Base-by-base conservation (phyloP, 768 basidiomycete genomes). In the Auriculariales sp. region DNA sequence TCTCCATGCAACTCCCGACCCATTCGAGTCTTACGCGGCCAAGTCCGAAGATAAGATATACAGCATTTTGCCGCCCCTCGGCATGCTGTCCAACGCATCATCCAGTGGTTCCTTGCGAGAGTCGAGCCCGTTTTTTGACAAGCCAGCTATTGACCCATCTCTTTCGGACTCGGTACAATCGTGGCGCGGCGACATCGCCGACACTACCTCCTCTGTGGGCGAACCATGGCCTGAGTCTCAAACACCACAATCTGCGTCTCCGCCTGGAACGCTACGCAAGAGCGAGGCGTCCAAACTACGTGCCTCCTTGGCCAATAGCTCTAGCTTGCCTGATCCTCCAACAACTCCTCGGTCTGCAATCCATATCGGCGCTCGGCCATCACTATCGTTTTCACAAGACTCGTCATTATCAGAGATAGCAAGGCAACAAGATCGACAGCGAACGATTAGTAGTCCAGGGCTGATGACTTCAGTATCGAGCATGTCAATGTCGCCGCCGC, bases 11-110 rank as follows among this genome's bases (percentile, higher is more conserved):
- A 74, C 93, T 44, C 91, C 91, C 17, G 92, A 95, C 62, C 88
- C 92, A 28, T 94, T 94, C 54, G 91, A 94, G 55, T 77, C 88
- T 0, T 94, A 94, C 58, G 89, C 88, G 3, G 82, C 84, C 2
- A 86, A 83, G 57, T 72, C 85, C 34, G 87, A 92, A 62, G 83
- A 91, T 58, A 83, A 90, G 60, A 92, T 95, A 55, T 94, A 94
- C 67, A 88, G 80, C 60, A 93, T 95, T 53, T 74, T 97, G 2
- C 81, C 89, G 4, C 92, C 93, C 2, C 71, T 90, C 28, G 83
- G 84, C 28, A 72, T 76, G 46, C 79, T 88, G 52, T 81, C 82
- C 69, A 75, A 77, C 33, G 67, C 68, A 22, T 68, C 68, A n/a
- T 78, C 83, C 4, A 66, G 80, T 14, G 72, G 78, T 22, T 69